These are phyloP conservation scores for Leccinum subgranulosum DNA, from an alignment of 768 basidiomycete genomes.

Conservation along the genomic window DNA sequence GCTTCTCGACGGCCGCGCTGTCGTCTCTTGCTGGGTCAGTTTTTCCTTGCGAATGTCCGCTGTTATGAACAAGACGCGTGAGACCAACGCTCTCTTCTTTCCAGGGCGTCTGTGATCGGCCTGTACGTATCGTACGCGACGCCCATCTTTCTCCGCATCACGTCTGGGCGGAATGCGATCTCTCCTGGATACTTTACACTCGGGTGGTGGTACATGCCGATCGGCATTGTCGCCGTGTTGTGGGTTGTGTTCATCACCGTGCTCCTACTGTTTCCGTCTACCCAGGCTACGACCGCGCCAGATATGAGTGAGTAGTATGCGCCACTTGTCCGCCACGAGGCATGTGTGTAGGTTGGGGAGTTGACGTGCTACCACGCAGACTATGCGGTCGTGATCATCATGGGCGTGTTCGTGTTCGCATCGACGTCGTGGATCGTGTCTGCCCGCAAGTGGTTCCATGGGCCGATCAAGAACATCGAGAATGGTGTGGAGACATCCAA, in stretches of 20 bases:
- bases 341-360: too few species aligned
- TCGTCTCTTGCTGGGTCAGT: constrained; percentile 65
- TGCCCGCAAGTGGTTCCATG: constrained; percentile 68
- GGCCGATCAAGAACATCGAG: constrained; percentile 54
- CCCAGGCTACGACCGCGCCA: constrained; percentile 36
- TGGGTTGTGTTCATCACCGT: constrained; percentile 68
- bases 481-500: constrained; percentile 4
- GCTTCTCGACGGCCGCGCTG: constrained; percentile 62
- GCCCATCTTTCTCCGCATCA: constrained; percentile 70
- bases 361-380: constrained; percentile 36
- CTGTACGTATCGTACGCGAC: constrained; percentile 60
- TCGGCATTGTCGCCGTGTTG: constrained; percentile 57
- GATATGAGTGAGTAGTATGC: constrained; percentile 56
- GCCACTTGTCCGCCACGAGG: not conserved
- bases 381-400: constrained; percentile 65
- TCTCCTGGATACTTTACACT: constrained; percentile 59
- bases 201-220: constrained; percentile 56
- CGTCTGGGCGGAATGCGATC: constrained; percentile 58
- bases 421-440: constrained; percentile 61
- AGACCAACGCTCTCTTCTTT: not conserved
- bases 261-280: constrained; percentile 55
- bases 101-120: constrained; percentile 67
- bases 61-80: not conserved
- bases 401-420: constrained; percentile 64
- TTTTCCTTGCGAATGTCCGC: not conserved